phyloP scores from a whole-genome alignment of 148 eudicot species.

The Rhododendron simsii region DNA sequence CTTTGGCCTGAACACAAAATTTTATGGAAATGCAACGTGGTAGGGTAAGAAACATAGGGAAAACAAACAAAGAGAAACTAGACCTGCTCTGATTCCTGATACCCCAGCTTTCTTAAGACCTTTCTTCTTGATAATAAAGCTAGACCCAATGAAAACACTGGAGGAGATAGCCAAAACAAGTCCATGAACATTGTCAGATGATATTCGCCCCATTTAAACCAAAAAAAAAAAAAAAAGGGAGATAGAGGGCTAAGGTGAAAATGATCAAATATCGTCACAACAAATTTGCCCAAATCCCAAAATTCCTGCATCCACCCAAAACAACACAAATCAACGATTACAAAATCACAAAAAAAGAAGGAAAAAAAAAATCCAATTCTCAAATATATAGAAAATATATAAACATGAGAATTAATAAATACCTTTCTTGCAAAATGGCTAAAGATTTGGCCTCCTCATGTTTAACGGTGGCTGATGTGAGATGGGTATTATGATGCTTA shows the following conservation, averaged over 20 bases:
- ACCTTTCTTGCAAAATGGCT: conserved; percentile 6
- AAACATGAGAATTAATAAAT: neutral
- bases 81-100: conserved; percentile 79
- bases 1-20: neutral
- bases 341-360: too few species aligned
- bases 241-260: neutral
- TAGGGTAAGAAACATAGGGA: neutral
- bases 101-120: conserved; percentile 74
- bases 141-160: conserved; percentile 84
- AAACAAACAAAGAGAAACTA: neutral
- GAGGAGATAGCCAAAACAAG: conserved; percentile 76
- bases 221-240: neutral
- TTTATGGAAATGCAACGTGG: neutral
- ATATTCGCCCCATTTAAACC: conserved; percentile 43
- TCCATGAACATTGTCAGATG: conserved; percentile 65
- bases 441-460: neutral
- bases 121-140: conserved; percentile 90
- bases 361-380: neutral
- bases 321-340: neutral
- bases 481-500: neutral
- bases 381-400: neutral
- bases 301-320: conserved; percentile 8
- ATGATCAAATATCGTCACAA: neutral
- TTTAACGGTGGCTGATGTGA: too few species aligned
- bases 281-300: conserved; percentile 8